Conservation (phyloP, 352 stramenopile species). For the Phytophthora citrophthora region DNA sequence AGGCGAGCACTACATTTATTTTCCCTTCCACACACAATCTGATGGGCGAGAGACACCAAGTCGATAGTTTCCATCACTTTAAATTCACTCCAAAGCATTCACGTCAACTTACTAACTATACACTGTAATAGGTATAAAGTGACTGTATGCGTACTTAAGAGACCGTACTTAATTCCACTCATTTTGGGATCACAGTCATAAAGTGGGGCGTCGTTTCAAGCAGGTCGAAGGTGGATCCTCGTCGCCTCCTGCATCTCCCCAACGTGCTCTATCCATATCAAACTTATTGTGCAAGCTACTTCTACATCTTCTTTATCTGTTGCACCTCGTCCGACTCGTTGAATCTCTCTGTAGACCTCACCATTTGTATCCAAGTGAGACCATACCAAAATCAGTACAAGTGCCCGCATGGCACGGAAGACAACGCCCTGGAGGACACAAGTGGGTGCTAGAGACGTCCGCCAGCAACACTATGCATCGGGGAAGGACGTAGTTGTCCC, state of each 20-base stretch:
- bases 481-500: conserved; percentile 67
- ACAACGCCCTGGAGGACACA: conserved; percentile 20
- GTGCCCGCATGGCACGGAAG: conserved; percentile 25
- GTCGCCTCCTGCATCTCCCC: neutral
- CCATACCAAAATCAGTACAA: neutral
- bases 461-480: neutral
- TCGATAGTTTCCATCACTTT: too few species aligned
- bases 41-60: too few species aligned
- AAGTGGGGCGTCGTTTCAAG: conserved; percentile 28
- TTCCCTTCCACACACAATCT: too few species aligned
- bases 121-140: too few species aligned
- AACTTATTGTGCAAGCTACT: neutral
- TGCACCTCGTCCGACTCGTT: neutral
- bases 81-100: too few species aligned
- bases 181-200: neutral
- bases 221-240: conserved; percentile 8
- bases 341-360: conserved; percentile 3
- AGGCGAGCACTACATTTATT: too few species aligned
- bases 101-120: too few species aligned
- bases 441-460: conserved; percentile 17
- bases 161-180: conserved; percentile 11
- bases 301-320: conserved; percentile 2
- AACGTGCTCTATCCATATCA: neutral
- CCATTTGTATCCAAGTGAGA: neutral
- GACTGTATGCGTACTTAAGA: neutral